Evolutionary conservation across 345 rosid species (phyloP).

Genomic region (Pistacia atlantica): DNA sequence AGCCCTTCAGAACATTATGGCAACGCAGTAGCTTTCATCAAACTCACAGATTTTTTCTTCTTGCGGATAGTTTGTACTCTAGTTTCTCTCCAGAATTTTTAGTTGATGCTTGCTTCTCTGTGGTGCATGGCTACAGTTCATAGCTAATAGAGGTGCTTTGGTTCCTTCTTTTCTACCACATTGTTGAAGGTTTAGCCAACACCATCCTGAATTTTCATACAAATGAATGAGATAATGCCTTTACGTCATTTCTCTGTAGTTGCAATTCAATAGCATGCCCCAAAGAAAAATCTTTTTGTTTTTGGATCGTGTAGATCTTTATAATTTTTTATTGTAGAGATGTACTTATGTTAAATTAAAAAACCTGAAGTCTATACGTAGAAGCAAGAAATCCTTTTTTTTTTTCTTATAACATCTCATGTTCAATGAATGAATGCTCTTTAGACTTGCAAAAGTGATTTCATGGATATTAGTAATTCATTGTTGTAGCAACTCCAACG

Average conservation of each 20-base stretch:
- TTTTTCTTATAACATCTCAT: not conserved
- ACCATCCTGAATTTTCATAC: not conserved
- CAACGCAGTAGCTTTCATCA: not conserved
- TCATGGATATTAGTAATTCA: too few relatives aligned
- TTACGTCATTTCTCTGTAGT: not conserved
- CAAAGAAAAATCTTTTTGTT: too few relatives aligned
- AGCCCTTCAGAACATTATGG: not conserved
- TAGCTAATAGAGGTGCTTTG: not conserved
- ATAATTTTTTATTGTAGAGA: conserved; percentile 4
- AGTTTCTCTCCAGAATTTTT: not conserved
- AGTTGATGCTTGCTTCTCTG: not conserved
- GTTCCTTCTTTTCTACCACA: not conserved
- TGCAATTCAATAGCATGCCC: not conserved
- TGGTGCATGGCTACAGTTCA: not conserved
- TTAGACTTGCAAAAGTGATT: conserved; percentile 52
- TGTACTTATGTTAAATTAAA: not conserved
- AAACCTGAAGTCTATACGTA: not conserved
- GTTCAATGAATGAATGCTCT: too few relatives aligned
- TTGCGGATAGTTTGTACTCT: not conserved
- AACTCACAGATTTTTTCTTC: not conserved
- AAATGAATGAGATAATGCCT: not conserved
- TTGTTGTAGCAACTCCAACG: too few relatives aligned
- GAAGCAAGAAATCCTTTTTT: not conserved
- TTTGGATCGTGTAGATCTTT: too few relatives aligned
- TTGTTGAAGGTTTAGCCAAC: not conserved